Evolutionary conservation across 331 rosid species (phyloP), one percentile per base, ranked within the genome.

Genomic region (Erythrophleum ivorense): DNA sequence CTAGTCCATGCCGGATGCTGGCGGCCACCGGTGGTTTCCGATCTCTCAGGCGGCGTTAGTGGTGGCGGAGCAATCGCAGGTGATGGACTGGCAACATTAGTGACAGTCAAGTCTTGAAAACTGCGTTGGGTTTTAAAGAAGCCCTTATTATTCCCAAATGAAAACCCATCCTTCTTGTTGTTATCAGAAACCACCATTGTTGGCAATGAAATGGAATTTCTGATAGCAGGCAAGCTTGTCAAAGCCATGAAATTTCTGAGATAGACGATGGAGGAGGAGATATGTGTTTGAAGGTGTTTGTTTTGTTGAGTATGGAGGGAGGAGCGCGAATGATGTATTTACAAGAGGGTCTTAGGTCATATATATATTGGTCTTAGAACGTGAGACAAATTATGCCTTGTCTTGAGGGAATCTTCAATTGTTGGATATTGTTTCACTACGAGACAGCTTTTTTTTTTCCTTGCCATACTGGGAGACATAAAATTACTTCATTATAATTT

Each of bases 1-100:
- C 99, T 96, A 33, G 98, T 96, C 99, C 99, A 96, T 13, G 99
- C 99, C 67, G 88, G 93, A 46, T 91, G 94, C 55, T 87, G 58
- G 75, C 21, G 84, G 43, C 19, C 66, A 6, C 55, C 81, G 62
- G 54, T 21, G 38, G 46, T 76, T n/a, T 60, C 80, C 0, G 79
- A 12, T n/a, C 33, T 73, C 34, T 84, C 80, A 10, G 75, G 40
- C 8, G 53, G 52, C 6, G 49, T 66, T 8, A 73, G 79, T 2
- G 86, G 92, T 11, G 84, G 92, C 19, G 58, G 75, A 65, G 85
- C 58, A 57, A 73, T 18, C 9, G 79, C 31, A 11, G 81, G 83
- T 57, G 73, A 67, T 38, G 90, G 85, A 77, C 79, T 88, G 2
- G 90, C 94, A 48, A 91, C 95, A 41, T 87, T 88, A 29, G 88